A percentile compares a stretch with the other conserved stretches of the same genome.
phyloP scores from a whole-genome alignment of 1,139 yeast genomes.

The Suhomyces anneliseae region DNA sequence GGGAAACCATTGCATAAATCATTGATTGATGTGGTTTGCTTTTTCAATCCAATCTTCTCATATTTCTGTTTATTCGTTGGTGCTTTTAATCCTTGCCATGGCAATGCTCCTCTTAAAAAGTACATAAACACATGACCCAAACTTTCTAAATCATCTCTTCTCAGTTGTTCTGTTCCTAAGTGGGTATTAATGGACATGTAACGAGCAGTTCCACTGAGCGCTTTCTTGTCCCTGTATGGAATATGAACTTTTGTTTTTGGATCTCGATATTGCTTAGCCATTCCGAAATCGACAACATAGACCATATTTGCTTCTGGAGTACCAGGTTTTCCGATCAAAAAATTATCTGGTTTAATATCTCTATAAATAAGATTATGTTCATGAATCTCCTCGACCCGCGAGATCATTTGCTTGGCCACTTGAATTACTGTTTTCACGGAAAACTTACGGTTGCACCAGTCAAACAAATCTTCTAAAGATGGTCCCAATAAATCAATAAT shows the following conservation, averaged over 20 bases:
- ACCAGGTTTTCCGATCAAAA: conserved; percentile 68
- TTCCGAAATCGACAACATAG: conserved; percentile 54
- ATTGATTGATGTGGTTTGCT: conserved; percentile 66
- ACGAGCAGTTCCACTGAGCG: conserved; percentile 64
- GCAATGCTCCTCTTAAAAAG: conserved; percentile 57
- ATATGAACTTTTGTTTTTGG: conserved; percentile 60
- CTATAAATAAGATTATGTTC: conserved; percentile 70
- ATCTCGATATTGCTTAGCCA: conserved; percentile 68
- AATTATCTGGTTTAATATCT: conserved; percentile 78
- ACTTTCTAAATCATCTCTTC: conserved; percentile 63
- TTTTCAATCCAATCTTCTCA: conserved; percentile 79
- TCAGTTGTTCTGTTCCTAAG: conserved; percentile 62
- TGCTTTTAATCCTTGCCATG: conserved; percentile 61
- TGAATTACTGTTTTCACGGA: conserved; percentile 70
- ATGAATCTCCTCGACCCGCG: conserved; percentile 65
- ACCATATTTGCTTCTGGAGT: conserved; percentile 60
- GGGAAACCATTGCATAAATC: conserved; percentile 73
- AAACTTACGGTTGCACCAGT: conserved; percentile 77
- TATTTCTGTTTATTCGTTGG: conserved; percentile 81
- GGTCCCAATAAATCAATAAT: conserved; percentile 77
- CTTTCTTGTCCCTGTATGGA: conserved; percentile 63
- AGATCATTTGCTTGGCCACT: conserved; percentile 74
- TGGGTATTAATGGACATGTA: conserved; percentile 69
- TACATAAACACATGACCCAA: conserved; percentile 67
- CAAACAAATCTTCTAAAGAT: conserved; percentile 73